Evolutionary conservation across 2,329 filamentous ascomycete species (phyloP), one percentile per base, ranked within the genome.

Genomic region (Apiospora rasikravindrae): DNA sequence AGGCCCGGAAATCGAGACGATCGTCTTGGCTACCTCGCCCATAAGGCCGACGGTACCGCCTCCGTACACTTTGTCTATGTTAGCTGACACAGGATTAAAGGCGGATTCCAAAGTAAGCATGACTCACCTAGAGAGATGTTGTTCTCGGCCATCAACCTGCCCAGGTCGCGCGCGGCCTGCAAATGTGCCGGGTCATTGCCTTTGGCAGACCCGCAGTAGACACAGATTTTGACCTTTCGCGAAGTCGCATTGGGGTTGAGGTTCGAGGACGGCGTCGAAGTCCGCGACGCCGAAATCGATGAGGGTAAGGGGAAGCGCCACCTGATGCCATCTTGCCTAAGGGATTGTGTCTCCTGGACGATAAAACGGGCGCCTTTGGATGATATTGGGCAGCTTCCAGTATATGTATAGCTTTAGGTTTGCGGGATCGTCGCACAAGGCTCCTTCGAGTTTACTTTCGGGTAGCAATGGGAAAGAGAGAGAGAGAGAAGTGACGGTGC

Each of bases 11-110:
- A 98, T 90, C 0, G 92, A 88, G 76, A 97, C 94, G 40, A 99
- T 91, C 0, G 94, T 95, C 78, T 92, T 92, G 66, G 96, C 94
- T 14, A 98, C 84, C 81, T 98, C 95, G 80, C 96, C 96, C 96
- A 99, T 99, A 66, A 99, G 88, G 13, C 96, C 96, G 49, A 94
- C 91, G 2, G 96, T 98, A 79, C 96, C 96, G 77, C 96, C 96
- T 77, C 96, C 96, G 83, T 98, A 99, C 75, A 98, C 95, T 90
- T 71, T 19, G 6, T 19, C 68, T 7, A n/a, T 61, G 16, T 33
- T 61, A 37, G 57, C 19, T 37, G 29, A 7, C 29, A 33, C 33
- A 49, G 51, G 64, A n/a, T 1, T 24, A 1, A 26, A n/a, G n/a
- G 68, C 6, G 2, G 47, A 11, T 1, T 64, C 19, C 14, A 44